Evolutionary conservation across 2,329 filamentous ascomycete species (phyloP), one percentile per base, ranked within the genome.

Genomic region (Fusarium paranaense): DNA sequence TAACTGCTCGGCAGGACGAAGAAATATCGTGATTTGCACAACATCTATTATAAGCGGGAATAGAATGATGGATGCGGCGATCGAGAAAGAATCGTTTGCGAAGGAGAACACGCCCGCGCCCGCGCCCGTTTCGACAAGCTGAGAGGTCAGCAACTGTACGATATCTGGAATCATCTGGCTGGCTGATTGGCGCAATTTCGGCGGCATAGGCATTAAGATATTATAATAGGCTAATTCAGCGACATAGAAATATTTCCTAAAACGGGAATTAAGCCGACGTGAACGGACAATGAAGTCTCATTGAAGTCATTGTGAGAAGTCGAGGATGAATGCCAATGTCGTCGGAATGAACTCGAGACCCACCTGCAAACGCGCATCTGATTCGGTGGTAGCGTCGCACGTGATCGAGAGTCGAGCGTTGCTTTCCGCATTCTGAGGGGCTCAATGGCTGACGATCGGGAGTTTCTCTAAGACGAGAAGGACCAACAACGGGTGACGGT

Each of bases 1-100:
- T 78, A 69, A 78, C 65, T 13, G 32, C n/a, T 58, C 42, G 11
- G 40, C 79, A 92, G 92, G 88, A 60, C 92, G 92, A 76, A 91
- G 94, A 81, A 94, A 94, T 79, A 93, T 99, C 76, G 87, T 99
- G 58, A 95, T 99, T 79, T 97, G 94, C 82, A 96, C 97, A 59
- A 99, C 97, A 18, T 94, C 94, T 63, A 92, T 99, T 47, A 91
- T 98, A 69, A 97, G 91, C 84, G 97, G 97, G 32, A 94, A 96
- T 82, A 91, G 89, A 79, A 94, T 98, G 85, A 95, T 99, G 88
- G 93, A 94, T 58, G 91, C 92, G 56, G 95, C 93, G 65, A 92
- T 96, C 77, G 94, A 97, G 86, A 93, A 88, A 80, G 87, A 86
- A 56, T 89, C 88, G 30, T 93, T 92, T 81, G 87, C 86, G 47